Conservation (phyloP, 306 rosid genomes). For the Corylus avellana region DNA sequence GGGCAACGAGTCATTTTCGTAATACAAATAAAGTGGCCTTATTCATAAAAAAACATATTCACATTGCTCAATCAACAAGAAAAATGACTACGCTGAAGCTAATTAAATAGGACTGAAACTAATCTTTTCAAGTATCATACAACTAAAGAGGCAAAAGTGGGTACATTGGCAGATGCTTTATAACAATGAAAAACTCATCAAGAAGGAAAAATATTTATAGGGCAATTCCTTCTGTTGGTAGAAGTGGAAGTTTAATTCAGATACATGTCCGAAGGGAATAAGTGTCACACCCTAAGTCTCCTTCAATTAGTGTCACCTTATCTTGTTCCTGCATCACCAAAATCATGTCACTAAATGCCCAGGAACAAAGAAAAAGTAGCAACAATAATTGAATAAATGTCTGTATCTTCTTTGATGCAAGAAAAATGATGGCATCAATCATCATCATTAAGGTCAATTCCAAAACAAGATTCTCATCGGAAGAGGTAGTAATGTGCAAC, state of each 20-base stretch:
- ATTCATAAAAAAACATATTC: conserved; percentile 1
- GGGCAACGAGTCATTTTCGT: conserved; percentile 27
- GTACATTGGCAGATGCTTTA: background rate
- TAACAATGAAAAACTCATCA: conserved; percentile 33
- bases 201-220: conserved; percentile 22
- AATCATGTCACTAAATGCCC: conserved; percentile 12
- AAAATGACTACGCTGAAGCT: conserved; percentile 19
- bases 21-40: conserved; percentile 21
- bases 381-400: background rate
- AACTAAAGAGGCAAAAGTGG: conserved; percentile 10
- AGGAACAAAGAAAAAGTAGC: background rate
- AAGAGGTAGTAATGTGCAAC: background rate
- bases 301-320: conserved; percentile 45
- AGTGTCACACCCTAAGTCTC: conserved; percentile 49
- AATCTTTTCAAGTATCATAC: conserved; percentile 27
- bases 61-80: conserved; percentile 15
- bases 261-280: conserved; percentile 54
- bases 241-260: conserved; percentile 6
- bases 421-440: background rate
- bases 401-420: background rate
- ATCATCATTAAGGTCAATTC: background rate
- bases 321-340: conserved; percentile 71
- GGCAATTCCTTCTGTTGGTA: conserved; percentile 11
- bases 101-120: conserved; percentile 21
- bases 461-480: background rate